Conservation (phyloP, 768 basidiomycete species). For the Rhodotorula taiwanensis region DNA sequence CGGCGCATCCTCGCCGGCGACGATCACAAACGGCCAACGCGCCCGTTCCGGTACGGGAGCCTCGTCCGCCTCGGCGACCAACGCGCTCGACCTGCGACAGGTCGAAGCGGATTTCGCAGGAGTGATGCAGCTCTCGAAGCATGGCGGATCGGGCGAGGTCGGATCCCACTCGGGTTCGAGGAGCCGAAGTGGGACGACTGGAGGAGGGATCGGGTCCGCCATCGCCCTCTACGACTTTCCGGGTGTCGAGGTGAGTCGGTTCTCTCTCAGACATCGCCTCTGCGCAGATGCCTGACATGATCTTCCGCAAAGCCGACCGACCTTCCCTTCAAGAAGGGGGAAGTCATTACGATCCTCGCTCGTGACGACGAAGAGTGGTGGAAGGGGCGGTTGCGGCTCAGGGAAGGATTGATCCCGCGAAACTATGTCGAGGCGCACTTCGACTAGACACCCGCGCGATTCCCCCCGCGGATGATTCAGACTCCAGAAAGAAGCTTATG, state of each 20-base stretch:
- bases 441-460: too few relatives aligned
- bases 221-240: constrained; percentile 32
- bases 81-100: constrained; percentile 24
- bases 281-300: too few relatives aligned
- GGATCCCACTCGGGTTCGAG: neutral
- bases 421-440: constrained; percentile 14
- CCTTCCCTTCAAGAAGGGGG: constrained; percentile 34
- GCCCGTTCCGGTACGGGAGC: neutral
- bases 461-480: too few relatives aligned
- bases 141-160: constrained; percentile 7
- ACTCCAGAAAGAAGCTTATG: too few relatives aligned
- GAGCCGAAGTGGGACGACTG: constrained; percentile 12
- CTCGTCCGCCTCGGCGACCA: neutral
- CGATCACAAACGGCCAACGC: neutral
- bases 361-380: constrained; percentile 29
- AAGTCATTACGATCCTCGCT: constrained; percentile 24
- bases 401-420: constrained; percentile 12
- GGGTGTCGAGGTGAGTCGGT: constrained; percentile 25
- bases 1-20: neutral
- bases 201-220: constrained; percentile 17
- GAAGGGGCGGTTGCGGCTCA: constrained; percentile 11
- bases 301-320: constrained; percentile 26
- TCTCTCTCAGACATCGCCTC: too few relatives aligned
- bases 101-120: constrained; percentile 29
- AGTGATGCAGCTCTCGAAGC: neutral